phyloP scores from a whole-genome alignment of 2,329 filamentous ascomycete genomes.

The Aspergillus neoniger region DNA sequence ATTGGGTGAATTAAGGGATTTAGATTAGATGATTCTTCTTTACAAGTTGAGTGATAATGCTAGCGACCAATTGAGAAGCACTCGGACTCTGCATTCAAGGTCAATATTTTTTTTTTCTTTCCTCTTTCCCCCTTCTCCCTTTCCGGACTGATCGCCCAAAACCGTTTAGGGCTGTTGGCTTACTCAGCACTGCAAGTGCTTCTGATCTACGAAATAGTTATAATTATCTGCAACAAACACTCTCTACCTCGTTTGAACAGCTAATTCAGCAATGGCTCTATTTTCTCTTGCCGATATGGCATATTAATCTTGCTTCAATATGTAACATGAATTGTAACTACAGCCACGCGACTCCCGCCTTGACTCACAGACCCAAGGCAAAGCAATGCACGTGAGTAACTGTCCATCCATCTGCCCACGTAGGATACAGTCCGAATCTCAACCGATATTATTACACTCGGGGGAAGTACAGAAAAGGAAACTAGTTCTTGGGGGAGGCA shows the following conservation, averaged over 20 bases:
- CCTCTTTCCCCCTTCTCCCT: neutral
- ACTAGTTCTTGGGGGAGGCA: constrained; percentile 42
- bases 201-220: neutral
- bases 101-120: neutral
- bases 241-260: too few species aligned
- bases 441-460: constrained; percentile 3
- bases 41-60: neutral
- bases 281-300: neutral
- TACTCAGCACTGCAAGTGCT: neutral
- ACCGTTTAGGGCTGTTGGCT: constrained; percentile 2
- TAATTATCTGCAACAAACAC: neutral
- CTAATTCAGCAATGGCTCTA: too few species aligned
- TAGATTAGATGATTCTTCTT: neutral
- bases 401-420: neutral
- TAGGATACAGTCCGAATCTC: constrained; percentile 6
- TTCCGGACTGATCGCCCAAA: constrained; percentile 1
- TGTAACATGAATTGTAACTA: neutral
- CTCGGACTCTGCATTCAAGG: neutral
- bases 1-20: neutral
- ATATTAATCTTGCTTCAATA: neutral
- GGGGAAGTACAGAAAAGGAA: neutral
- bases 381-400: neutral
- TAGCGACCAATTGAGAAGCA: neutral
- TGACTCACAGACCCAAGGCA: neutral
- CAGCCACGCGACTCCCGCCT: neutral